phyloP scores from a whole-genome alignment of 2,329 filamentous ascomycete species.

The Pseudodiploospora longispora region DNA sequence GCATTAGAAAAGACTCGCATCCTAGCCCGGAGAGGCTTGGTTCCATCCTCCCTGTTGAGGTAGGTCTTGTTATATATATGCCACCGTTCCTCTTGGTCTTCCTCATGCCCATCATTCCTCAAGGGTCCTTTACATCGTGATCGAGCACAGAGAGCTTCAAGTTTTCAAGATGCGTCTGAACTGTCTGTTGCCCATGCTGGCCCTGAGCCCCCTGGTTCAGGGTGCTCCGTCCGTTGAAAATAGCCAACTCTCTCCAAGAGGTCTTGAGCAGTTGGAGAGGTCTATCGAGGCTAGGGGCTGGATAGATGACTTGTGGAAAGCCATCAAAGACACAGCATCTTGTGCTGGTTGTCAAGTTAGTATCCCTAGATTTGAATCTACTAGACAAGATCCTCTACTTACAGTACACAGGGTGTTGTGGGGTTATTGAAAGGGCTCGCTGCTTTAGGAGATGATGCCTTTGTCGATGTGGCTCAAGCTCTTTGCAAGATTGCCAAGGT shows the following conservation, averaged over 20 bases:
- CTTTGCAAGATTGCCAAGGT: slow-evolving; percentile 27
- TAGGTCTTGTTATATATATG: too few species aligned
- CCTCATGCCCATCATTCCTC: too few species aligned
- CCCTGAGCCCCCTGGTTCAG: slow-evolving; percentile 8
- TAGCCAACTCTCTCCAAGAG: slow-evolving; percentile 1
- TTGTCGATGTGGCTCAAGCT: slow-evolving; percentile 24
- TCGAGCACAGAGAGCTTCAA: too few species aligned
- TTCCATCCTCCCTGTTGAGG: too few species aligned
- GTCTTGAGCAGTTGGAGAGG: slow-evolving; percentile 5
- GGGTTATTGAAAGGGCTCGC: slow-evolving; percentile 35
- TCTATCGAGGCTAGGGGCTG: slow-evolving; percentile 7
- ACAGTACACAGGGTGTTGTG: slow-evolving; percentile 12
- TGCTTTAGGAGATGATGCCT: slow-evolving; percentile 31
- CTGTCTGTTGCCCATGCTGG: slow-evolving; percentile 10
- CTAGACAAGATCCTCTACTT: background rate
- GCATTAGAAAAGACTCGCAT: too few species aligned
- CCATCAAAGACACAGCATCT: slow-evolving; percentile 15
- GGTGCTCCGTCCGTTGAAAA: slow-evolving; percentile 3
- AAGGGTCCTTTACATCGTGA: too few species aligned
- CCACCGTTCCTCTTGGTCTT: too few species aligned
- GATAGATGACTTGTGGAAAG: slow-evolving; percentile 16
- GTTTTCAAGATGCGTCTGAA: slow-evolving; percentile 10
- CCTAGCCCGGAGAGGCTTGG: too few species aligned
- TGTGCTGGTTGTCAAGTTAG: slow-evolving; percentile 20
- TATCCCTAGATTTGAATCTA: background rate